Evolutionary conservation across 352 stramenopile genomes (phyloP).

Genomic region (Phytophthora quininea): DNA sequence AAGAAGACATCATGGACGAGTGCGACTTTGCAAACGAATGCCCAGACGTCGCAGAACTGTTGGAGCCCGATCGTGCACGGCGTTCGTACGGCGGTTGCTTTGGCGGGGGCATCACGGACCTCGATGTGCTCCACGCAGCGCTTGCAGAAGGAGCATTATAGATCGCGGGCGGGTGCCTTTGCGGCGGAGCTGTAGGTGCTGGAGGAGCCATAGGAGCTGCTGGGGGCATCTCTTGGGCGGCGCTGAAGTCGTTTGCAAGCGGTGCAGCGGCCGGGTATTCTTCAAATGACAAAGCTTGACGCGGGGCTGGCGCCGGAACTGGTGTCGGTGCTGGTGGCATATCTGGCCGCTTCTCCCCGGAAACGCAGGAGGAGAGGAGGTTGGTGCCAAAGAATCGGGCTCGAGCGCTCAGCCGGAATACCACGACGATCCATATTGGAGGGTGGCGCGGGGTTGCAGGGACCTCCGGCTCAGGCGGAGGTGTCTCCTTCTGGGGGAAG

Average conservation of each 20-base stretch:
- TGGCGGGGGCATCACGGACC: slow-evolving; percentile 28
- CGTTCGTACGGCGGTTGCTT: slow-evolving; percentile 37
- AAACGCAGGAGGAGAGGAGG: slow-evolving; percentile 56
- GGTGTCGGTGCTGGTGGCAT: slow-evolving; percentile 1
- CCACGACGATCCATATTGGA: slow-evolving; percentile 41
- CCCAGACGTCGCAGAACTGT: slow-evolving; percentile 73
- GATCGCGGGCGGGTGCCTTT: slow-evolving; percentile 36
- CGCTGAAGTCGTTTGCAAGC: slow-evolving; percentile 17
- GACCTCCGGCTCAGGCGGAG: slow-evolving; percentile 18
- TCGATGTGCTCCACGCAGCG: slow-evolving; percentile 23
- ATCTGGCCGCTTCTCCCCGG: slow-evolving; percentile 36
- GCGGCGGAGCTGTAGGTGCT: slow-evolving; percentile 18
- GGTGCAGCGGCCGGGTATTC: slow-evolving; percentile 17
- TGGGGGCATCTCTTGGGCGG: slow-evolving; percentile 12
- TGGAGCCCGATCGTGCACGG: slow-evolving; percentile 71
- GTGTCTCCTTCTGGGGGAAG: slow-evolving; percentile 28
- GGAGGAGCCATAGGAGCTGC: slow-evolving; percentile 3
- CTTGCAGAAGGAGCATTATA: slow-evolving; percentile 43
- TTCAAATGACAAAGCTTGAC: slow-evolving; percentile 19
- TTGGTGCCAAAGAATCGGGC: slow-evolving; percentile 29
- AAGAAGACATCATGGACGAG: slow-evolving; percentile 79
- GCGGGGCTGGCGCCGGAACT: not conserved
- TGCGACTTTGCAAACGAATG: slow-evolving; percentile 82
- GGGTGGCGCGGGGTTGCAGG: slow-evolving; percentile 21
- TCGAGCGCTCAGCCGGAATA: slow-evolving; percentile 20